Evolutionary conservation across 495 filamentous ascomycete genomes (phyloP).

Genomic region (Xylaria cubensis): DNA sequence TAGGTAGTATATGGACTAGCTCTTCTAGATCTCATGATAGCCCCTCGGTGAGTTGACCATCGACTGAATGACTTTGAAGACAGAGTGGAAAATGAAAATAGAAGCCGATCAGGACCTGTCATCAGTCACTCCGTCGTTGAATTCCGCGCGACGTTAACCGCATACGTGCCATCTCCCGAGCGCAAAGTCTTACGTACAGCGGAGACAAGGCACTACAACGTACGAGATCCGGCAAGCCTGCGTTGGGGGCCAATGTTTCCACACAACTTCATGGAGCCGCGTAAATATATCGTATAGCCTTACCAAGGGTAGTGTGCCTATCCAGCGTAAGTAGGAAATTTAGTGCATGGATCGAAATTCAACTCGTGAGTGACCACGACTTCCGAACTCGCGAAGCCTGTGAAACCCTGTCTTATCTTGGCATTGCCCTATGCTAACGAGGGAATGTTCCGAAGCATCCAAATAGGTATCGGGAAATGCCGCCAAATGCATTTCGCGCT

Average conservation of each 20-base stretch:
- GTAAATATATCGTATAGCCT: neutral
- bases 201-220: neutral
- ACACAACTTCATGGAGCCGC: neutral
- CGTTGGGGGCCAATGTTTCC: neutral
- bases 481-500: neutral
- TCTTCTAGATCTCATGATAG: neutral
- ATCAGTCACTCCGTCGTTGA: neutral
- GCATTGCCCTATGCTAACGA: neutral
- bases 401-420: neutral
- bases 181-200: neutral
- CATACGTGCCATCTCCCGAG: neutral
- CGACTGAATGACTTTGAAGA: neutral
- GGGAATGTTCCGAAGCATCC: too few species aligned
- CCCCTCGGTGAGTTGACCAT: neutral
- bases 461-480: neutral
- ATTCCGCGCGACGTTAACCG: neutral
- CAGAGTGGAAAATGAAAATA: neutral
- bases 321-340: neutral
- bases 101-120: neutral
- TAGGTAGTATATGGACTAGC: neutral
- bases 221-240: too few species aligned
- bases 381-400: neutral
- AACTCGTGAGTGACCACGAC: neutral
- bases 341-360: neutral
- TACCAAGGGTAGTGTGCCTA: neutral